Evolutionary conservation across 495 filamentous ascomycete species (phyloP), one percentile per base, ranked within the genome.

Genomic region (Usnea hakonensis): DNA sequence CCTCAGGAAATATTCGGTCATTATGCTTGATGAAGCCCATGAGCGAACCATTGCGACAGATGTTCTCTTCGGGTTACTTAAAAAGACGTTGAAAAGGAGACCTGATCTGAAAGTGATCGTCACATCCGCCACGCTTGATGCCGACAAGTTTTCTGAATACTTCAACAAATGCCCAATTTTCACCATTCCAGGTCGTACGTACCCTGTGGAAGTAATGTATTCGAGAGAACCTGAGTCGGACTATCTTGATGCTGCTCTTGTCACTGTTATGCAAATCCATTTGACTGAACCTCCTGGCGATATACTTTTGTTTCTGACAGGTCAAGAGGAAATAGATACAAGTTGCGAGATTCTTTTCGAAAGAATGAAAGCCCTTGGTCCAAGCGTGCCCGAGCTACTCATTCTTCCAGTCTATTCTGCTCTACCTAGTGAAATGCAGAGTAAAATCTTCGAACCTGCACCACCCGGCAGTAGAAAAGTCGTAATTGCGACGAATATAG

Each of bases 1-100:
- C 68, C 74, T 97, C 50, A 89, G 82, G 71, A 84, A 86, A 67
- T 99, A 99, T 67, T 91, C 89, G 4, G 90, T 95, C 59, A 97
- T 99, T 68, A 97, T 99, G 90, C 79, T 99, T 65, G 94, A 99
- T 69, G 94, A 99, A 70, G 94, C 95, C 5, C 94, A 99, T 82
- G 94, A 99, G 72, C 84, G 94, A 55, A 97, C 95, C 6, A 96
- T 99, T 71, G 83, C 91, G 0, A 99, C 95, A 0, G 94, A 99
- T 75, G 89, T 97, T 19, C 79, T 99, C 19, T 97, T 99, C 64
- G 93, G 90, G 3, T 73, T 99, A 46, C 75, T 99, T 48, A 97
- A 97, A 75, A 97, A 97, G 78, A 93, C 94, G 0, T 67, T 97
- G 59, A 94, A 91, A 71, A 78, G 85, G 64, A 78, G 94, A 68